Evolutionary conservation across 768 basidiomycete species (phyloP).

Genomic region (Pleurotus tuoliensis): DNA sequence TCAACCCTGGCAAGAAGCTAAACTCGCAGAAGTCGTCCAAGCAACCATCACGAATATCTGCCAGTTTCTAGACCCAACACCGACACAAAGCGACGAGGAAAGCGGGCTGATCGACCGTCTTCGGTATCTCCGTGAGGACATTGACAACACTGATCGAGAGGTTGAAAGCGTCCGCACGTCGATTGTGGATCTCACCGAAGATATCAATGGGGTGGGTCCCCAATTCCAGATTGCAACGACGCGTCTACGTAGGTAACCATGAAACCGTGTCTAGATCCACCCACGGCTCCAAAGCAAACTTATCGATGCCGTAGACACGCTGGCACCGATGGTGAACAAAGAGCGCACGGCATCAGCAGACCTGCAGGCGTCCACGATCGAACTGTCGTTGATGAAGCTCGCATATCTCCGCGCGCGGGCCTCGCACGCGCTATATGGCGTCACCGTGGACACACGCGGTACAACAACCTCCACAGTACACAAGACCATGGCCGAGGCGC

Average conservation of each 20-base stretch:
- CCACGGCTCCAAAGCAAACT: slow-evolving; percentile 27
- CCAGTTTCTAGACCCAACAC: background rate
- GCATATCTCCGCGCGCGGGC: slow-evolving; percentile 39
- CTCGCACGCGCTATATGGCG: slow-evolving; percentile 35
- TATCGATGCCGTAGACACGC: slow-evolving; percentile 18
- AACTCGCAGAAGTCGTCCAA: background rate
- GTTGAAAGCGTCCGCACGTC: background rate
- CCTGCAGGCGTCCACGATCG: slow-evolving; percentile 40
- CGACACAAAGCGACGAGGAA: background rate
- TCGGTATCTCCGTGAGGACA: background rate
- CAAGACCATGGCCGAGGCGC: slow-evolving; percentile 27
- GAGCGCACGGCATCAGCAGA: slow-evolving; percentile 32
- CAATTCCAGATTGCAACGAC: background rate
- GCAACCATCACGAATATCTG: background rate
- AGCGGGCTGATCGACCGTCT: background rate
- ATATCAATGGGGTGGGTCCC: slow-evolving; percentile 11
- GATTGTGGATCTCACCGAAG: background rate
- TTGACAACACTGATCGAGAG: background rate
- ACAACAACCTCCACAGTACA: background rate
- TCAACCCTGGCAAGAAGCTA: background rate
- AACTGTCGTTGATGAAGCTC: slow-evolving; percentile 44
- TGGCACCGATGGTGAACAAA: slow-evolving; percentile 23
- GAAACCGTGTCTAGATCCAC: slow-evolving; percentile 23
- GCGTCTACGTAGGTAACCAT: background rate
- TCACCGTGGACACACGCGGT: slow-evolving; percentile 17